Conservation (phyloP, 768 basidiomycete genomes). For the Gloeopeniophorella convolvens region DNA sequence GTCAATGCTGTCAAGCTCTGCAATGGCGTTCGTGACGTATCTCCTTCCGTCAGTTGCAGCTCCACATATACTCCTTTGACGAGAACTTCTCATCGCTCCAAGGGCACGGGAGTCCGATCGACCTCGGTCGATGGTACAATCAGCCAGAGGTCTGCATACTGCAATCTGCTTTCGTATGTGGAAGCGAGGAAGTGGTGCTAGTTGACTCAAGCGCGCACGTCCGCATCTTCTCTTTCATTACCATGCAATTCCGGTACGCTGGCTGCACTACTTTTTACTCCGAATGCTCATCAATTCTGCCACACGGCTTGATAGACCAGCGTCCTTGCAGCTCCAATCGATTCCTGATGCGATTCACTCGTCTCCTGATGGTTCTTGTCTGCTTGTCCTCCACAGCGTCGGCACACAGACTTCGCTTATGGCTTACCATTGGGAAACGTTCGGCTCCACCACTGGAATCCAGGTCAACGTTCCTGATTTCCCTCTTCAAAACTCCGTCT, state of each 20-base stretch:
- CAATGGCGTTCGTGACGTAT: neutral
- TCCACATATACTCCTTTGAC: conserved; percentile 45
- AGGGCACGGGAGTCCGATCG: conserved; percentile 35
- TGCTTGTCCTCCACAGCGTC: conserved; percentile 31
- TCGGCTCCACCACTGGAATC: conserved; percentile 45
- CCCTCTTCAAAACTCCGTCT: conserved; percentile 21
- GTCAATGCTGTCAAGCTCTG: neutral
- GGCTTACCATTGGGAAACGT: conserved; percentile 50
- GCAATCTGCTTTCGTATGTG: conserved; percentile 39
- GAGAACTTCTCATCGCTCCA: conserved; percentile 37
- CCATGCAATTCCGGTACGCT: conserved; percentile 46
- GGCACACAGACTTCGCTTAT: conserved; percentile 22
- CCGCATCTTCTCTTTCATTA: conserved; percentile 48
- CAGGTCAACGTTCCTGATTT: conserved; percentile 29
- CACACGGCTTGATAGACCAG: conserved; percentile 31
- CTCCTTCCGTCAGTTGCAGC: conserved; percentile 21
- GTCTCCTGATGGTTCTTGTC: conserved; percentile 50
- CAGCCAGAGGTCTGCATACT: conserved; percentile 24
- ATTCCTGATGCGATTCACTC: conserved; percentile 35
- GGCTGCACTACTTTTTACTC: neutral
- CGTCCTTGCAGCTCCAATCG: conserved; percentile 33
- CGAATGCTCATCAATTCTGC: neutral
- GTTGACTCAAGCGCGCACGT: conserved; percentile 39
- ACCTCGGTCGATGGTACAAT: conserved; percentile 40
- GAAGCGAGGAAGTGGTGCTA: conserved; percentile 47